Percentiles rank a stretch among this genome's conserved stretches.
Conservation (phyloP, 2,329 filamentous ascomycete genomes). For the Colletotrichum tropicicola region DNA sequence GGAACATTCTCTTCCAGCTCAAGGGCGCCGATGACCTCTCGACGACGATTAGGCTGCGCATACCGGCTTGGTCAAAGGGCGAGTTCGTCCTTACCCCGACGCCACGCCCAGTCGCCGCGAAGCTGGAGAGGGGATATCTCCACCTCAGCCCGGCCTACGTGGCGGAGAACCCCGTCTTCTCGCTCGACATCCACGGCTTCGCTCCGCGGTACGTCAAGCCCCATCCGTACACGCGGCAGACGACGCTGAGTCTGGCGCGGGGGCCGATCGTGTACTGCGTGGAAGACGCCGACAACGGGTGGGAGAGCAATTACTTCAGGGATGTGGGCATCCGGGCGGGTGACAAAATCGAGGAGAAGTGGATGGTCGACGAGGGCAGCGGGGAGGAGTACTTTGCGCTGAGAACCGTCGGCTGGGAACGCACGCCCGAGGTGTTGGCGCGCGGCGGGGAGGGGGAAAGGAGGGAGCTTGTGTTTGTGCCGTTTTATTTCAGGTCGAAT, state of each 20-base stretch:
- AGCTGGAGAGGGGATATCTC: constrained; percentile 59
- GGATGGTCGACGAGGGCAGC: constrained; percentile 32
- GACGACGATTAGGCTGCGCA: constrained; percentile 57
- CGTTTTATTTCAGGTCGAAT: constrained; percentile 65
- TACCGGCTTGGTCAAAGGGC: constrained; percentile 60
- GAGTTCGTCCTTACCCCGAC: constrained; percentile 45
- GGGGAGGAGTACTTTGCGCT: constrained; percentile 40
- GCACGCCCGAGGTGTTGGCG: constrained; percentile 31
- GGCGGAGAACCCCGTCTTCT: constrained; percentile 49
- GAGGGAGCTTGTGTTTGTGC: constrained; percentile 56
- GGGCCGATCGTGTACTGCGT: constrained; percentile 69
- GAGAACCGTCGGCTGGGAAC: constrained; percentile 31
- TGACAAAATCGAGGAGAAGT: constrained; percentile 32
- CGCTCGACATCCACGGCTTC: constrained; percentile 54
- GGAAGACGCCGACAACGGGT: constrained; percentile 66
- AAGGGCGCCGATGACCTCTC: constrained; percentile 35
- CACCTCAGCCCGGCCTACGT: constrained; percentile 51
- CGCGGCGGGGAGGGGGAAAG: constrained; percentile 26
- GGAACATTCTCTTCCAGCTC: constrained; percentile 57
- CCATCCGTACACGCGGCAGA: constrained; percentile 64
- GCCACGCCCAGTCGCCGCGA: constrained; percentile 37
- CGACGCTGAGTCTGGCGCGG: constrained; percentile 61
- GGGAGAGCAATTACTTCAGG: constrained; percentile 65
- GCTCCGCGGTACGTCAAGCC: constrained; percentile 57
- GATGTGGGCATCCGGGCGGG: constrained; percentile 41